These are phyloP conservation scores for Alternaria angustiovoidea DNA, from an alignment of 2,329 filamentous ascomycete genomes.

Conservation along the genomic window DNA sequence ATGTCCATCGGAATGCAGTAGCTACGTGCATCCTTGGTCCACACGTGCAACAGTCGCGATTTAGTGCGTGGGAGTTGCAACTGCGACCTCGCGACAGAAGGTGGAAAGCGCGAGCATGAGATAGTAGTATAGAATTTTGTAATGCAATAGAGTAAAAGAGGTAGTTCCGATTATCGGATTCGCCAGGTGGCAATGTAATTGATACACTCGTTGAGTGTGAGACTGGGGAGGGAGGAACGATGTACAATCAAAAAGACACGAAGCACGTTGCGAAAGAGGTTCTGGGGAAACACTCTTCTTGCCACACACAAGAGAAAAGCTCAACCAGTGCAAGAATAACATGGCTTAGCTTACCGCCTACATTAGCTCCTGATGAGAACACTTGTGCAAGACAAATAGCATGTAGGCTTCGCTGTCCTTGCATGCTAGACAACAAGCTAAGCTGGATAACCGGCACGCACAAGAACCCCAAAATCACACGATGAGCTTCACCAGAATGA, in stretches of 20 bases:
- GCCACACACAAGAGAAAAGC: no score
- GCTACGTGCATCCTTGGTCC: neutral
- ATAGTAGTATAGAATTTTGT: neutral
- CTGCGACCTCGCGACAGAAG: neutral
- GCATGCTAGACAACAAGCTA: neutral
- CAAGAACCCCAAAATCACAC: slow-evolving; percentile 3
- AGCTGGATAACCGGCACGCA: neutral
- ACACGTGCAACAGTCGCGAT: neutral
- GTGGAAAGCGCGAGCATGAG: neutral
- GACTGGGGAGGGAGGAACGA: neutral
- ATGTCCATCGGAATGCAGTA: neutral
- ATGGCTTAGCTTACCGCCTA: no score
- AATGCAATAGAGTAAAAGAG: neutral
- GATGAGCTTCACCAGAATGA: neutral
- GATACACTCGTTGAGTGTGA: neutral
- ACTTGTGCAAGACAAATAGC: neutral
- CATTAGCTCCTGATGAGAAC: no score
- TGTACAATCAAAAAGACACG: neutral
- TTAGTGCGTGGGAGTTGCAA: neutral
- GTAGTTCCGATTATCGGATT: neutral
- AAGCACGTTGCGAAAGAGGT: neutral
- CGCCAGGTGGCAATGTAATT: neutral
- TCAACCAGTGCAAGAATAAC: neutral
- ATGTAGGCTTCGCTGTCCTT: neutral
- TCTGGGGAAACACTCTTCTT: neutral